These are phyloP conservation scores for Teunomyces cretensis DNA, from an alignment of 805 yeast genomes.

Conservation along the genomic window DNA sequence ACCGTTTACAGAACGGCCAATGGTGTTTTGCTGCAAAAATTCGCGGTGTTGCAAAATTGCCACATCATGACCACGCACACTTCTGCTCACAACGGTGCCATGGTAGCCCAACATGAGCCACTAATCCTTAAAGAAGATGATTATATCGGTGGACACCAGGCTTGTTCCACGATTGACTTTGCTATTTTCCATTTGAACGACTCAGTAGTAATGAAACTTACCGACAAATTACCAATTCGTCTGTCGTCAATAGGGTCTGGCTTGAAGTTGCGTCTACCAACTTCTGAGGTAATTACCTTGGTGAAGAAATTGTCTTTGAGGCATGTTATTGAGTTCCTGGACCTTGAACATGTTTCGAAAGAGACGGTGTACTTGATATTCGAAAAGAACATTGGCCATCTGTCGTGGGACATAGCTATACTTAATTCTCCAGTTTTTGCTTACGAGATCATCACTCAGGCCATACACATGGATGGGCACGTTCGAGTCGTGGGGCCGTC, in stretches of 20 bases:
- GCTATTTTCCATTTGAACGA: neutral
- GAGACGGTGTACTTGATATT: neutral
- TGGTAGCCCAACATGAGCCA: no score
- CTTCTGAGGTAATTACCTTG: neutral
- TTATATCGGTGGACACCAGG: no score
- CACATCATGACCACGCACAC: no score
- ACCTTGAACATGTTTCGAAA: neutral
- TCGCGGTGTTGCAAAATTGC: neutral
- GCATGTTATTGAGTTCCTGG: neutral
- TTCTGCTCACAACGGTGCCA: no score
- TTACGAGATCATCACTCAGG: neutral
- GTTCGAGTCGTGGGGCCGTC: neutral
- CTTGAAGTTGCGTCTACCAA: neutral
- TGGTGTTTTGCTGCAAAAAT: neutral
- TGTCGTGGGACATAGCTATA: neutral
- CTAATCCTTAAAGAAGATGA: no score
- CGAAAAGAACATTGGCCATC: neutral
- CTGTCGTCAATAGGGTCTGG: neutral
- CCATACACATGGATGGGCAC: neutral
- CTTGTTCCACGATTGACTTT: neutral
- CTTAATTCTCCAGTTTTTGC: neutral
- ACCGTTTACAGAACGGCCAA: neutral
- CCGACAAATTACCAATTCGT: neutral
- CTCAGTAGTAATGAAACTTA: neutral
- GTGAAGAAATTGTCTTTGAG: neutral